Evolutionary conservation across 2,329 filamentous ascomycete genomes (phyloP), one percentile per base, ranked within the genome.

Genomic region (Alternaria sp.): DNA sequence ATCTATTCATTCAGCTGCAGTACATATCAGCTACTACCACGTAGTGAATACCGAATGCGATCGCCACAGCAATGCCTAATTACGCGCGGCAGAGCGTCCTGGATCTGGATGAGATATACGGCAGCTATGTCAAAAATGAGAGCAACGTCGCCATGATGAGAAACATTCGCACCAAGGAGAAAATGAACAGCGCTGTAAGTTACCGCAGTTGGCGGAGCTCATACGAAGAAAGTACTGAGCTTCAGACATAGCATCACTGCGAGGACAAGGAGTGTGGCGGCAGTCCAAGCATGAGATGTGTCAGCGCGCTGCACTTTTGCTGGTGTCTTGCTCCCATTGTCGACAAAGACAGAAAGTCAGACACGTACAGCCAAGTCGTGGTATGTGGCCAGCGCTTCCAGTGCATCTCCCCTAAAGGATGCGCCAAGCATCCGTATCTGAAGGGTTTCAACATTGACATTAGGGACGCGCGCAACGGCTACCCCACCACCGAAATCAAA

Each of bases 331-430:
- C 46, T 24, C 46, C 46, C 4, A 7, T 48, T 1, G 2, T 48
- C 7, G 46, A 48, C 9, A 3, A 7, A 18, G 46, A 48, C 30
- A 48, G 12, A 7, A 36, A 24, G 18, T 48, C 30, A 24, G 30
- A 22, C 1, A 58, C 49, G 14, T 54, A 28, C 22, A 9, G 26
- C 7, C 8, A 53, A 14, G 54, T 52, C 7, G 52, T 57, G 6
- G 54, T 60, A 12, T 55, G 53, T 44, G 59, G 62, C 5, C 47
- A 56, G 42, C 52, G 55, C 12, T 65, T 63, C 30, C 18, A 62
- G 12, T 54, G 59, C 3, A 43, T 63, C 1, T 57, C 59, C 1
- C 51, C 55, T 0, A 41, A 53, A 28, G 59, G 62, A 32, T 65
- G 62, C 34, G 43, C 48, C 14, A 43, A 34, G 16, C 62, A 65